Percentiles rank a stretch among this genome's conserved stretches.
Evolutionary conservation across 1,139 yeast genomes (phyloP).

Genomic region (Scheffersomyces insectosa): DNA sequence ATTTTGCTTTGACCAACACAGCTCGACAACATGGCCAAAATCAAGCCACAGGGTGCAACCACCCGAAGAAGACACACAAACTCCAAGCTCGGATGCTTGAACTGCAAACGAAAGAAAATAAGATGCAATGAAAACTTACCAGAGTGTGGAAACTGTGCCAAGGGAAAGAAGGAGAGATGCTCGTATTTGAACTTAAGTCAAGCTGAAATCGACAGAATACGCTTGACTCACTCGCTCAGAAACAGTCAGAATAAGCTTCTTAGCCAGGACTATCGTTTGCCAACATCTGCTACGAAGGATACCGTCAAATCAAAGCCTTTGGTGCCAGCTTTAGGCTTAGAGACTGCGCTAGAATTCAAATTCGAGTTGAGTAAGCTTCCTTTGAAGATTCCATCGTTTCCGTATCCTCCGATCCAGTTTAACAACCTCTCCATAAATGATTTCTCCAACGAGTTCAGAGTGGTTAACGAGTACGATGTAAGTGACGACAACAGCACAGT

Average conservation of each 20-base stretch:
- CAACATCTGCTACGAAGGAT: slow-evolving; percentile 19
- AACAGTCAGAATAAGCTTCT: slow-evolving; percentile 30
- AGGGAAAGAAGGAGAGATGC: slow-evolving; percentile 32
- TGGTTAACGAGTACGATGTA: slow-evolving; percentile 12
- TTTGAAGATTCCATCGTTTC: slow-evolving; percentile 21
- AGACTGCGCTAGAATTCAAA: slow-evolving; percentile 18
- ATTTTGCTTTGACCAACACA: not conserved
- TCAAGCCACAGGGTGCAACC: slow-evolving; percentile 2
- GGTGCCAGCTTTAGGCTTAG: not conserved
- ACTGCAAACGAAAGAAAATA: slow-evolving; percentile 46
- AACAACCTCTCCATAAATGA: slow-evolving; percentile 19
- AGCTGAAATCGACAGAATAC: slow-evolving; percentile 27
- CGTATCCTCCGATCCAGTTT: slow-evolving; percentile 28
- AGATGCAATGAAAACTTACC: slow-evolving; percentile 51
- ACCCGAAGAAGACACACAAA: slow-evolving; percentile 42
- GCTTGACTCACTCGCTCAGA: slow-evolving; percentile 30
- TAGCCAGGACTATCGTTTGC: slow-evolving; percentile 28
- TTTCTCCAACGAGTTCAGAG: slow-evolving; percentile 18
- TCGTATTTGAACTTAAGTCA: slow-evolving; percentile 29
- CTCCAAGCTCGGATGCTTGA: slow-evolving; percentile 44
- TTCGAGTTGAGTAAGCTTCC: slow-evolving; percentile 27
- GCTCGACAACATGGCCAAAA: slow-evolving; percentile 1
- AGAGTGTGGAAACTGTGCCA: slow-evolving; percentile 39
- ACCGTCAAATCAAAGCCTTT: not conserved
- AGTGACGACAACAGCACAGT: not conserved